Base-by-base conservation (phyloP, 805 yeast species). In the Kazachstania psychrophila region DNA sequence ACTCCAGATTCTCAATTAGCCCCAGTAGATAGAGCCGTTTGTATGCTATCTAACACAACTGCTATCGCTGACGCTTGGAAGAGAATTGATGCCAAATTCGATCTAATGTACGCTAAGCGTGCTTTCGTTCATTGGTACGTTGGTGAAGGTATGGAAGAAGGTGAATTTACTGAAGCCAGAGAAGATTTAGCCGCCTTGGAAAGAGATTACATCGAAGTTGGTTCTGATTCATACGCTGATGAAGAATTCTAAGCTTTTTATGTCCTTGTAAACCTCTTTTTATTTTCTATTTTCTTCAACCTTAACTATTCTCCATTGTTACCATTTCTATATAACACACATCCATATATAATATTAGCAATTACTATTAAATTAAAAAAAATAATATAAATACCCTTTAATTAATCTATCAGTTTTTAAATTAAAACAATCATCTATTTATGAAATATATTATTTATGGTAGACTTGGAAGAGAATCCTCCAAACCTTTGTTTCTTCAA, bases 61-160 rank as follows among this genome's bases (percentile, higher is more conserved):
- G 96, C 98, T 28, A 92, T 89, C 62, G 94, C 96, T 41, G 96
- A 89, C 63, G 97, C 98, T 25, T 89, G 98, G 98, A 79, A 84
- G 67, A 85, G 96, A 69, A 84, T 92, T 52, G 96, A 89, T 69
- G 77, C 78, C 64, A 89, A 89, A 71, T 89, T 89, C 69, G 98
- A 89, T 65, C 76, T 92, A 64, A 89, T 89, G 98, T 89, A 88
- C 72, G 74, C 89, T 57, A 92, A 89, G 78, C 87, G 98, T 69
- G 98, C 98, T 35, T 89, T 92, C 58, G 98, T 89, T 47, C 98
- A 89, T 70, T 92, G 98, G 97, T 89, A 87, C 59, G 98, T 89
- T 43, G 95, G 97, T 61, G 98, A 89, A 70, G 98, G 98, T 72
- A 89, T 89, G 97, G 98, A 89, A 67, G 98, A 89, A 69, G 97